phyloP scores from a whole-genome alignment of 2,329 filamentous ascomycete genomes.

The Davidsoniella neocaledoniae region DNA sequence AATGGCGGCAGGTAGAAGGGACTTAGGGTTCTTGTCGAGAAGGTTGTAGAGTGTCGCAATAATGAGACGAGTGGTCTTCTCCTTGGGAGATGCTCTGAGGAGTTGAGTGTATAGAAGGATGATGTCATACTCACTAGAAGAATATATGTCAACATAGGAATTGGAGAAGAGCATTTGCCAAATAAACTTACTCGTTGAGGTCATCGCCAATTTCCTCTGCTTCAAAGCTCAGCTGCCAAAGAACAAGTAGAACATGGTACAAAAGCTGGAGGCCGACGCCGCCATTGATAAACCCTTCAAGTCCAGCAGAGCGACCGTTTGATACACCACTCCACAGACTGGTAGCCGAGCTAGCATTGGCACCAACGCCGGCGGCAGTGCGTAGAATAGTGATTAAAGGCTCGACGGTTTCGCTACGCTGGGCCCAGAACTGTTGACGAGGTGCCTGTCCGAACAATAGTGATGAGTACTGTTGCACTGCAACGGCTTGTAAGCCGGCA shows the following conservation, averaged over 20 bases:
- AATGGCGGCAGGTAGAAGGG: slow-evolving; percentile 67
- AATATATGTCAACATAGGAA: neutral
- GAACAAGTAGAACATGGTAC: slow-evolving; percentile 80
- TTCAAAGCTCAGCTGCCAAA: slow-evolving; percentile 97
- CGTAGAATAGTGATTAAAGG: slow-evolving; percentile 71
- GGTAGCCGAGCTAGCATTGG: slow-evolving; percentile 44
- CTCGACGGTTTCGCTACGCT: slow-evolving; percentile 66
- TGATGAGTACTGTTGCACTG: slow-evolving; percentile 77
- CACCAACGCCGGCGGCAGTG: slow-evolving; percentile 55
- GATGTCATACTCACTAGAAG: slow-evolving; percentile 70
- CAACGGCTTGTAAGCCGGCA: slow-evolving; percentile 84
- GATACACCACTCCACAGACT: slow-evolving; percentile 43
- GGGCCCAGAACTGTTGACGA: slow-evolving; percentile 76
- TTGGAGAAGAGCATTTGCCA: neutral
- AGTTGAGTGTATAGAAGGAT: slow-evolving; percentile 85
- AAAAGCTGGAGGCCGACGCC: slow-evolving; percentile 83
- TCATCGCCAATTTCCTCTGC: slow-evolving; percentile 56
- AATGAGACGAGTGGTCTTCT: slow-evolving; percentile 88
- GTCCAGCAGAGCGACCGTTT: slow-evolving; percentile 39
- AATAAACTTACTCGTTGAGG: slow-evolving; percentile 56
- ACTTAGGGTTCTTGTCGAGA: slow-evolving; percentile 50
- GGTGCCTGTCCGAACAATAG: slow-evolving; percentile 60
- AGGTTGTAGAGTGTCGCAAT: slow-evolving; percentile 83
- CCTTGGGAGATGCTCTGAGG: slow-evolving; percentile 81
- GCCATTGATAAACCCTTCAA: slow-evolving; percentile 49